These are phyloP conservation scores for Exserohilum turcica DNA, from an alignment of 2,329 filamentous ascomycete genomes.

Conservation along the genomic window DNA sequence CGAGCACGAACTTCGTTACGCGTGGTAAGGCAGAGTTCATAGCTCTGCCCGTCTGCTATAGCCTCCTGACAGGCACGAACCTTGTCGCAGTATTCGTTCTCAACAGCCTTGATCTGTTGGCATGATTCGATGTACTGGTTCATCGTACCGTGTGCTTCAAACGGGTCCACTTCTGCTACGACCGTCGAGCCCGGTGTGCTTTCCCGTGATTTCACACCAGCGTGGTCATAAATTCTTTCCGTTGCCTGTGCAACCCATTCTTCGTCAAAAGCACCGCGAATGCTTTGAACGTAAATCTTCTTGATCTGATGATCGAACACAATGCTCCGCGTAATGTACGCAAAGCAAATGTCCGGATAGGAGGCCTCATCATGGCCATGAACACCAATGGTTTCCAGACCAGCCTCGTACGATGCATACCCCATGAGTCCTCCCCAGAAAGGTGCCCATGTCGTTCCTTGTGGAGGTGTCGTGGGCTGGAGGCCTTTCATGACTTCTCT, in stretches of 20 bases:
- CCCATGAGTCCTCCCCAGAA: slow-evolving; percentile 88
- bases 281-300: slow-evolving; percentile 69
- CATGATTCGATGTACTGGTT: slow-evolving; percentile 37
- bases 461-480: slow-evolving; percentile 35
- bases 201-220: slow-evolving; percentile 34
- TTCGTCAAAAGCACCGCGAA: slow-evolving; percentile 53
- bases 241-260: slow-evolving; percentile 54
- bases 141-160: slow-evolving; percentile 36
- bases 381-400: slow-evolving; percentile 66
- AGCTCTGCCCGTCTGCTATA: slow-evolving; percentile 78
- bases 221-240: slow-evolving; percentile 38
- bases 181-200: slow-evolving; percentile 38
- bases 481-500: slow-evolving; percentile 47
- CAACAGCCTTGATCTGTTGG: slow-evolving; percentile 14
- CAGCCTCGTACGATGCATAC: slow-evolving; percentile 83
- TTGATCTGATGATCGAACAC: slow-evolving; percentile 73
- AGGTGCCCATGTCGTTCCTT: slow-evolving; percentile 50
- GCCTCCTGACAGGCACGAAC: slow-evolving; percentile 72
- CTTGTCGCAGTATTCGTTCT: slow-evolving; percentile 63
- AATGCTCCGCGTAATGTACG: slow-evolving; percentile 77
- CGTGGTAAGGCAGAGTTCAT: slow-evolving; percentile 82
- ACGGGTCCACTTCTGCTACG: slow-evolving; percentile 33
- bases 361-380: slow-evolving; percentile 45
- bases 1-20: slow-evolving; percentile 66
- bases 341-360: slow-evolving; percentile 72